Base-by-base conservation (phyloP, 768 basidiomycete genomes). In the Epithele typhae region DNA sequence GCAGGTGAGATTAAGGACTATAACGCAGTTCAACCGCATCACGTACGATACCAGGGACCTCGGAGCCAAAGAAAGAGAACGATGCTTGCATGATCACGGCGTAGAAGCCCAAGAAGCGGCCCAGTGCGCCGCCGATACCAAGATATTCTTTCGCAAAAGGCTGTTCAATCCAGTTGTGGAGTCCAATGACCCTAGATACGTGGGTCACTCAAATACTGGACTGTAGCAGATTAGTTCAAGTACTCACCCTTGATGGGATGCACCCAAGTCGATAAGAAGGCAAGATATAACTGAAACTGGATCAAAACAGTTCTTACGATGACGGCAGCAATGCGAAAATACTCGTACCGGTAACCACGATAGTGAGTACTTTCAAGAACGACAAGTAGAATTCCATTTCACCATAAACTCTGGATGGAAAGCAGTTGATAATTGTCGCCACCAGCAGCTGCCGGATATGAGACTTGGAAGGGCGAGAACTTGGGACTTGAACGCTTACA, bases 31-130 rank as follows among this genome's bases (percentile, higher is more conserved):
- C 27, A 14, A 30, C 3, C 37, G 19, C 19, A 19, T 2, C 14
- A 54, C 60, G 22, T 33, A 62, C 61, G 11, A 62, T 62, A 2
- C 61, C 61, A 2, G 61, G 59, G 1, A 60, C 57, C 25, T 62
- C 61, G 23, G 59, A 60, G 1, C 76, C 76, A 41, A 70, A 68
- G 58, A 67, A 72, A 14, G 70, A 71, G 62, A 73, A 64, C 1
- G 55, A 49, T 12, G 63, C 63, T 24, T 64, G 59, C 55, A 59
- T 59, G 33, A 64, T 43, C 12, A 60, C 72, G 0, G 63, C 54
- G 59, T 53, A 60, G 35, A 62, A 64, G 0, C 61, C 63, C 1
- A 64, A 48, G 38, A 64, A 61, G 1, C 50, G 52, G 5, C 75
- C 75, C 33, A 60, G 56, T 0, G 61, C 37, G 11, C 75, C 75